Evolutionary conservation across 257 asterid species (phyloP).

Genomic region (Lycium barbarum): DNA sequence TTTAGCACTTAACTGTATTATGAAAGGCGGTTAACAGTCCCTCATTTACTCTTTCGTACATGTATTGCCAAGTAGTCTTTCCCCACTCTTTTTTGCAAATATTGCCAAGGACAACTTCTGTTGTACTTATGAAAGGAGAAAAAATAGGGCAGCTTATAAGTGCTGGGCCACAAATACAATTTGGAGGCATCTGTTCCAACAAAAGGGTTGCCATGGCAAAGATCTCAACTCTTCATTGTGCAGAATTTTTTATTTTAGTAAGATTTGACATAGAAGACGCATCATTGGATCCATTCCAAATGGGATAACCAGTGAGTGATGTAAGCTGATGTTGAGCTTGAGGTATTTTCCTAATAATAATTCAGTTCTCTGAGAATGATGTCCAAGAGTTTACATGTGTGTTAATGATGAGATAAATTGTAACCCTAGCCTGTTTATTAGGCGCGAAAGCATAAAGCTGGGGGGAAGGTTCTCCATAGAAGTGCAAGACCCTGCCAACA

Average conservation of each 20-base stretch:
- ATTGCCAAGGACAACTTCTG: not conserved
- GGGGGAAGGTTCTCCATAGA: not conserved
- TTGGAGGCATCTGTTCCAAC: not conserved
- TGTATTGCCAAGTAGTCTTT: not conserved
- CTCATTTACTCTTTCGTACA: not conserved
- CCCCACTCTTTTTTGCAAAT: not conserved
- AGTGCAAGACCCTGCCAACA: not conserved
- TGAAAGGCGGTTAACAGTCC: not conserved
- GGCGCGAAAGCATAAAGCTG: not conserved
- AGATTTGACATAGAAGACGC: not conserved
- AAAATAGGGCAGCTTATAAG: not conserved
- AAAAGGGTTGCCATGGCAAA: constrained; percentile 9
- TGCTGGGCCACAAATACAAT: not conserved
- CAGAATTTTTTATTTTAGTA: not conserved
- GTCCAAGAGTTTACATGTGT: constrained; percentile 1
- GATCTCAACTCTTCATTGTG: not conserved
- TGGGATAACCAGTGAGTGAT: constrained; percentile 17
- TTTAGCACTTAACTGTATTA: constrained; percentile 3
- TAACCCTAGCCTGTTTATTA: constrained; percentile 17
- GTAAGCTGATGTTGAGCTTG: not conserved
- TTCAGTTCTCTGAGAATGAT: not conserved
- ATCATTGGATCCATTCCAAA: not conserved
- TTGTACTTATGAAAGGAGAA: not conserved
- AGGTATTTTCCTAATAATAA: not conserved
- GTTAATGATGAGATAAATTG: constrained; percentile 11